phyloP scores from a whole-genome alignment of 139 green algal genomes.

The Tetradesmus lagerheimii region DNA sequence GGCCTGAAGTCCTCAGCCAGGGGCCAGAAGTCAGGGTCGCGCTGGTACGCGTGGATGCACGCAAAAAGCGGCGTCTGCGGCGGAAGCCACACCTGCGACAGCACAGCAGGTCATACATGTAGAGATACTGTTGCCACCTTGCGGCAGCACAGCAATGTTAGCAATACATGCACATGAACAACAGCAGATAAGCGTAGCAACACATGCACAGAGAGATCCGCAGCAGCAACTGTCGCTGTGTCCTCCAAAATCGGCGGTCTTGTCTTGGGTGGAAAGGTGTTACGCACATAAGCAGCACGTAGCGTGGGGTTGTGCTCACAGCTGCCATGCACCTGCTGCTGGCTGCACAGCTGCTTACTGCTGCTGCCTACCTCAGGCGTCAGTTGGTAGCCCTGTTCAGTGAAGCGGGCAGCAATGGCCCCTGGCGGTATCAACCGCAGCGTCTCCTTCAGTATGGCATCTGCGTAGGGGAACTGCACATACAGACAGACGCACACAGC shows the following conservation, averaged over 20 bases:
- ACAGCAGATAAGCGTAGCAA: no score
- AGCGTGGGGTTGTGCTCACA: no score
- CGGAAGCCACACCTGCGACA: slow-evolving; percentile 8
- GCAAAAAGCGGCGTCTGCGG: neutral
- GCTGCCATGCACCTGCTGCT: no score
- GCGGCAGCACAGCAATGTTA: no score
- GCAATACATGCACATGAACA: no score
- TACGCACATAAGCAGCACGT: no score
- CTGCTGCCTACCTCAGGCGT: neutral
- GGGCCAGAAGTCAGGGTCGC: slow-evolving; percentile 11
- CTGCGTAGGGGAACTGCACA: slow-evolving; percentile 58
- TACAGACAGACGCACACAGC: neutral
- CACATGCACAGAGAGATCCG: no score
- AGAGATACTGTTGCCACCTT: no score
- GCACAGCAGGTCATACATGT: neutral
- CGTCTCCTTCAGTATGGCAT: slow-evolving; percentile 66
- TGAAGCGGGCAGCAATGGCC: neutral
- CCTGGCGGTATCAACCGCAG: slow-evolving; percentile 67
- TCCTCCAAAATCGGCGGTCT: no score
- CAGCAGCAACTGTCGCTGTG: neutral
- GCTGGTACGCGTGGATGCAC: slow-evolving; percentile 10
- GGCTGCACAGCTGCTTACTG: neutral
- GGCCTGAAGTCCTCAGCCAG: neutral
- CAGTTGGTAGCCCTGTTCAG: neutral
- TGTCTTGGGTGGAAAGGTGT: no score